phyloP scores from a whole-genome alignment of 2,329 filamentous ascomycete genomes.

The Colletotrichum sp. region DNA sequence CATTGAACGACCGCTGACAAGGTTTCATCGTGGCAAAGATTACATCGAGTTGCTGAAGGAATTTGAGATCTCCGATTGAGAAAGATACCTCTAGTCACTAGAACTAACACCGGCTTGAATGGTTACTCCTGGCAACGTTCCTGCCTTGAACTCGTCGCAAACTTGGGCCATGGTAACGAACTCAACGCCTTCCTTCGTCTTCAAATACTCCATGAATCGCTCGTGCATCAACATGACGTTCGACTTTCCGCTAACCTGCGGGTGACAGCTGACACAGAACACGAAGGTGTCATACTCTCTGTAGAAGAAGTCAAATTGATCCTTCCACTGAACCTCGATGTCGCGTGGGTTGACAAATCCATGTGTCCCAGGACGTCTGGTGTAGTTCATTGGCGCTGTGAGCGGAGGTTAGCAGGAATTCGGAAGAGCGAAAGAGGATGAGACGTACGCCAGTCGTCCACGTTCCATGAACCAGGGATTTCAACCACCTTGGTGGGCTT shows the following conservation, averaged over 20 bases:
- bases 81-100: neutral
- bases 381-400: neutral
- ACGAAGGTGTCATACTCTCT: constrained; percentile 49
- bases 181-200: constrained; percentile 47
- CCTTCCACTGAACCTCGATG: constrained; percentile 48
- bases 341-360: constrained; percentile 45
- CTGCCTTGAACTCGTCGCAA: constrained; percentile 12
- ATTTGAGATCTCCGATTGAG: no score
- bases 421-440: neutral
- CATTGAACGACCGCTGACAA: no score
- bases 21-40: no score
- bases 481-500: constrained; percentile 40
- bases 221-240: constrained; percentile 53
- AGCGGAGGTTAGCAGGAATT: neutral
- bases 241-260: constrained; percentile 51
- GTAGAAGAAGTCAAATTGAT: constrained; percentile 51
- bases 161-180: constrained; percentile 25
- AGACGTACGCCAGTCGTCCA: neutral
- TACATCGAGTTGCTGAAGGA: no score
- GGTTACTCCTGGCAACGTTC: constrained; percentile 2
- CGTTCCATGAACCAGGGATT: constrained; percentile 41
- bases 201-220: constrained; percentile 49
- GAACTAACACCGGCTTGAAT: neutral
- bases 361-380: constrained; percentile 25
- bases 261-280: constrained; percentile 52